A percentile compares a stretch with the other conserved stretches of the same genome.
Conservation (phyloP, 2,329 filamentous ascomycete genomes). For the Neopestalotiopsis rosae region DNA sequence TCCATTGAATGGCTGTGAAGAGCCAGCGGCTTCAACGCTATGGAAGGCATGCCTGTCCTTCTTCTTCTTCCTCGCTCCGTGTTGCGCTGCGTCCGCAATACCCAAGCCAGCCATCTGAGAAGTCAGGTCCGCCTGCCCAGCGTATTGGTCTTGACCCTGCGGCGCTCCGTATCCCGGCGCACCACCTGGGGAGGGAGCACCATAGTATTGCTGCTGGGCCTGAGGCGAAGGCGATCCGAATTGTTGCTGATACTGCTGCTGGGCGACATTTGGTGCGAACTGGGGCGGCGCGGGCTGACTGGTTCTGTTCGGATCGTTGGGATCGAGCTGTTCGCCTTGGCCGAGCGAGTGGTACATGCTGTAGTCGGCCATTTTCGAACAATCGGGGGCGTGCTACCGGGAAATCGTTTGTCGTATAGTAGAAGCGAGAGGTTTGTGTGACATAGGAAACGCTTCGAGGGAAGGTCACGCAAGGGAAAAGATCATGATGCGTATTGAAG, state of each 20-base stretch:
- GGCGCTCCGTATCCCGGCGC: constrained; percentile 38
- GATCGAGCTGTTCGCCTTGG: constrained; percentile 59
- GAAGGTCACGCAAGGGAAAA: background rate
- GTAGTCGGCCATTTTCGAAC: constrained; percentile 56
- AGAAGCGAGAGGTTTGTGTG: background rate
- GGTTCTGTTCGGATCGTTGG: constrained; percentile 58
- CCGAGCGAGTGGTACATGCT: constrained; percentile 61
- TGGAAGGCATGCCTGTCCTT: constrained; percentile 96
- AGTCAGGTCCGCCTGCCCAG: constrained; percentile 56
- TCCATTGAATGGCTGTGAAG: constrained; percentile 73
- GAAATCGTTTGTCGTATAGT: background rate
- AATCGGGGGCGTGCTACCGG: constrained; percentile 4
- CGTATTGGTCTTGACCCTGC: constrained; percentile 35
- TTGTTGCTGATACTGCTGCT: constrained; percentile 59
- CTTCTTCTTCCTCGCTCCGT: constrained; percentile 75
- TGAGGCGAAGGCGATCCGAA: constrained; percentile 45
- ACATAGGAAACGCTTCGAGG: constrained; percentile 12
- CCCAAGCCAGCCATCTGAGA: constrained; percentile 81
- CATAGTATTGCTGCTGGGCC: constrained; percentile 47
- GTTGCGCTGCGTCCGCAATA: constrained; percentile 60
- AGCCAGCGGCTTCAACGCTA: constrained; percentile 74
- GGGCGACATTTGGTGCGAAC: constrained; percentile 60
- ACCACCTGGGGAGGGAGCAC: constrained; percentile 37
- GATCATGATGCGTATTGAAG: background rate
- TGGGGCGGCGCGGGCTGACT: constrained; percentile 57